These are phyloP conservation scores for Rhipidocladum racemiflorum DNA, from an alignment of 176 grass and related monocot species.

Conservation along the genomic window DNA sequence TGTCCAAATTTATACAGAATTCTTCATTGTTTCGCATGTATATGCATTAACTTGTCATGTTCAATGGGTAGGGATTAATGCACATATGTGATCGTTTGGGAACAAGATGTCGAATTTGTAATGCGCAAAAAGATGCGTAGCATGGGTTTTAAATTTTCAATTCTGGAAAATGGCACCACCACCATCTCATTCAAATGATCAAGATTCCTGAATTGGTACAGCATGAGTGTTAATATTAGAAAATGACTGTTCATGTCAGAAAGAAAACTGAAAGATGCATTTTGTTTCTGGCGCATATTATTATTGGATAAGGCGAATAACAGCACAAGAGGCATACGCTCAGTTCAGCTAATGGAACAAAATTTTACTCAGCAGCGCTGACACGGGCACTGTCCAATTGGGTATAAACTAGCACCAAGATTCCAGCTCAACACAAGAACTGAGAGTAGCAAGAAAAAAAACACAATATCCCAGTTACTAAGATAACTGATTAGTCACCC, in stretches of 20 bases:
- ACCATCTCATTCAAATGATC: background rate
- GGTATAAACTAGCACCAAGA: background rate
- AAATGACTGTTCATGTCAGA: background rate
- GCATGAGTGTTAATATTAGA: background rate
- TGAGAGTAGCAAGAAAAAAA: background rate
- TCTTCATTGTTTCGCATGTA: too few species aligned
- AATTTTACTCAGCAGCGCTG: background rate
- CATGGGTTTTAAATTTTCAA: background rate
- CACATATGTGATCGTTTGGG: background rate
- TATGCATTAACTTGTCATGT: background rate
- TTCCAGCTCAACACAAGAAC: background rate
- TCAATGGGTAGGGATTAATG: background rate
- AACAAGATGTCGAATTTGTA: too few species aligned
- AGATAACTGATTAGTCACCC: background rate
- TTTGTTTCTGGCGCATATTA: background rate
- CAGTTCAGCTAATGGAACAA: background rate
- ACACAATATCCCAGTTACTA: background rate
- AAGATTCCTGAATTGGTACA: background rate
- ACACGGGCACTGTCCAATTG: background rate
- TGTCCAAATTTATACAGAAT: too few species aligned
- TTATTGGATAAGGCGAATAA: background rate
- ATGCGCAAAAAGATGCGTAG: background rate
- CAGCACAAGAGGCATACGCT: background rate
- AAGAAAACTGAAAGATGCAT: background rate
- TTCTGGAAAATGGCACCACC: background rate